Conservation (phyloP, 164 flowering plant genomes). For the Chimonanthus salicifolius region DNA sequence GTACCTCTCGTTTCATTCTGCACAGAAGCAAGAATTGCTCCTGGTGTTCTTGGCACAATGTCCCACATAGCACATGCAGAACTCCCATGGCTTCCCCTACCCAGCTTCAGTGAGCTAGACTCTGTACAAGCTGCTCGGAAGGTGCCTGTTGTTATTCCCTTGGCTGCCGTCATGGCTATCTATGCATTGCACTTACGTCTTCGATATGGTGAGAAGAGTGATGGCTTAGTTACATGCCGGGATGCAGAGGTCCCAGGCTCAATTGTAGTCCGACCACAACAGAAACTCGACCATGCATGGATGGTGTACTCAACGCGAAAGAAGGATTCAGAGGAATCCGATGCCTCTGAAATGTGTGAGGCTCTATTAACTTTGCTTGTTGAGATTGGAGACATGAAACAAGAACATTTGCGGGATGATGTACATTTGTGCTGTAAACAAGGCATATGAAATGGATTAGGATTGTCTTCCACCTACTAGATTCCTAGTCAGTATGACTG, state of each 20-base stretch:
- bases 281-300: constrained; percentile 89
- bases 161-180: constrained; percentile 83
- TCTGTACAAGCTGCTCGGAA: constrained; percentile 25
- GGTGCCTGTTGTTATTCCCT: constrained; percentile 66
- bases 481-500: no score
- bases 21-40: constrained; percentile 67
- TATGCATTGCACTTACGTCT: constrained; percentile 70
- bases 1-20: constrained; percentile 80
- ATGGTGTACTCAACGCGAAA: constrained; percentile 76
- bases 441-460: no score
- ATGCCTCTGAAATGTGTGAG: constrained; percentile 74
- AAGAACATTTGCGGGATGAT: background rate
- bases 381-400: constrained; percentile 39
- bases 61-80: constrained; percentile 88
- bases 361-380: constrained; percentile 76
- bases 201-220: constrained; percentile 86
- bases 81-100: constrained; percentile 69
- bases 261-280: constrained; percentile 59
- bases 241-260: constrained; percentile 95
- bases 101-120: constrained; percentile 27
- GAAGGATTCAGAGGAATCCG: constrained; percentile 37
- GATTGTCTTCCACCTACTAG: no score
- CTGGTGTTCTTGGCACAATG: constrained; percentile 66
- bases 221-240: constrained; percentile 81
- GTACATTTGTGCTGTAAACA: no score